Percentiles rank a stretch among this genome's conserved stretches.
Evolutionary conservation across 192 early-diverging fungal species (phyloP).

Genomic region (Gonapodya sp.): DNA sequence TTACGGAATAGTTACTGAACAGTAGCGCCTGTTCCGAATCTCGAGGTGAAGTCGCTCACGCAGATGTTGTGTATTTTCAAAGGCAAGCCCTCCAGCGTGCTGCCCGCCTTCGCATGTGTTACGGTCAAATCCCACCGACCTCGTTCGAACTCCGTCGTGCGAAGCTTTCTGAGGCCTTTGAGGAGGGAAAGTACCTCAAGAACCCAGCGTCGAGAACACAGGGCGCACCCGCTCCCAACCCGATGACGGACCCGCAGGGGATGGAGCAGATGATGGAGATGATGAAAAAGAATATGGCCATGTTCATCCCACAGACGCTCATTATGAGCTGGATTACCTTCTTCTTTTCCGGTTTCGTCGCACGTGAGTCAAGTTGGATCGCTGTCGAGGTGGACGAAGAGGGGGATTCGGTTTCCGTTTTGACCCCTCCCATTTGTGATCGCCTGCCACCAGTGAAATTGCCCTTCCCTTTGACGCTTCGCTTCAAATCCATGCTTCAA

Average conservation of each 20-base stretch:
- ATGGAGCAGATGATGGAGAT: conserved; percentile 97
- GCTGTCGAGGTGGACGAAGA: neutral
- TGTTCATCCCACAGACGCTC: conserved; percentile 95
- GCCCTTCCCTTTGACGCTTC: conserved; percentile 89
- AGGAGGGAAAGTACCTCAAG: conserved; percentile 76
- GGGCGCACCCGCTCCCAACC: conserved; percentile 49
- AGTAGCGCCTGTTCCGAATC: too few relatives aligned
- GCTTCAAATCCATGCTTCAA: conserved; percentile 98
- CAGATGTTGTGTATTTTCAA: too few relatives aligned
- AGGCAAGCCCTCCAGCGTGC: conserved; percentile 60
- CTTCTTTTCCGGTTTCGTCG: conserved; percentile 95
- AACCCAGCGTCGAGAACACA: conserved; percentile 56
- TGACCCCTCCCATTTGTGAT: neutral
- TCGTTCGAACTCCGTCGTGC: conserved; percentile 65
- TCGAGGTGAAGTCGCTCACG: too few relatives aligned
- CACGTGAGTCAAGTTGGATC: conserved; percentile 58
- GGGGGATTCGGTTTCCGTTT: neutral
- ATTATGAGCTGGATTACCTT: conserved; percentile 99
- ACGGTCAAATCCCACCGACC: conserved; percentile 57
- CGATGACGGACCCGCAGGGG: conserved; percentile 82
- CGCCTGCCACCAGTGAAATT: conserved; percentile 60
- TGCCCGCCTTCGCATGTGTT: conserved; percentile 47
- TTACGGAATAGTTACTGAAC: too few relatives aligned
- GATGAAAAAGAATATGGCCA: conserved; percentile 96
- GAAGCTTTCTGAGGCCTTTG: conserved; percentile 66